Base-by-base conservation (phyloP, 441 rosid genomes). In the Erysimum pusillum region DNA sequence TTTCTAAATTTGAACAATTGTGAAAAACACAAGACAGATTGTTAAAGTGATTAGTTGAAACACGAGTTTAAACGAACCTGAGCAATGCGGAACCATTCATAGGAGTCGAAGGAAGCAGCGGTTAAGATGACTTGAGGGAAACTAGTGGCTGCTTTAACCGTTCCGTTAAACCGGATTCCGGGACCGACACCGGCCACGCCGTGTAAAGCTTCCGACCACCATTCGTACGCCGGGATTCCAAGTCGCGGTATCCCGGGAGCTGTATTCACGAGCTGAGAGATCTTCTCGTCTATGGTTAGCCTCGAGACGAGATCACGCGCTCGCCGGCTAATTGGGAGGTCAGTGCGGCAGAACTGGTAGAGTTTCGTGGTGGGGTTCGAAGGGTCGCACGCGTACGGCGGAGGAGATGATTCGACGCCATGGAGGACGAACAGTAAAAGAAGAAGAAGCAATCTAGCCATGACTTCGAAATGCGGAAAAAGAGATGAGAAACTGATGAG, bases 121-220 rank as follows among this genome's bases (percentile, higher is more conserved):
- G 89, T 82, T 66, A 87, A 83, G 32, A 91, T 93, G 66, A 90
- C 97, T 63, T 91, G 97, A 77, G 94, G 98, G 79, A 93, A 91
- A 80, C 89, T 93, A 22, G 97, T 90, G 20, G 96, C 94, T 5
- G 83, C 80, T 49, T 57, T 74, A 52, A 88, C 87, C 64, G 83
- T 71, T 2, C 91, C 91, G 36, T 88, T 84, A 74, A 92, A 88
- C 42, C 68, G 78, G 72, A 89, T 84, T 44, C 98, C 98, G 0
- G 41, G 76, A 15, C 79, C 82, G 0, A 52, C 86, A 2, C 44
- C 59, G 12, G 94, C 87, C 2, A 91, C 90, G 2, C 97, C 95
- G 13, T 93, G 97, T 11, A 91, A 79, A 28, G 91, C 98, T 68
- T 93, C 98, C 0, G 98, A 91, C 96, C 97, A 91, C 96, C 98